Base-by-base conservation (phyloP, 805 yeast genomes). In the Jamesozyma rosinii region DNA sequence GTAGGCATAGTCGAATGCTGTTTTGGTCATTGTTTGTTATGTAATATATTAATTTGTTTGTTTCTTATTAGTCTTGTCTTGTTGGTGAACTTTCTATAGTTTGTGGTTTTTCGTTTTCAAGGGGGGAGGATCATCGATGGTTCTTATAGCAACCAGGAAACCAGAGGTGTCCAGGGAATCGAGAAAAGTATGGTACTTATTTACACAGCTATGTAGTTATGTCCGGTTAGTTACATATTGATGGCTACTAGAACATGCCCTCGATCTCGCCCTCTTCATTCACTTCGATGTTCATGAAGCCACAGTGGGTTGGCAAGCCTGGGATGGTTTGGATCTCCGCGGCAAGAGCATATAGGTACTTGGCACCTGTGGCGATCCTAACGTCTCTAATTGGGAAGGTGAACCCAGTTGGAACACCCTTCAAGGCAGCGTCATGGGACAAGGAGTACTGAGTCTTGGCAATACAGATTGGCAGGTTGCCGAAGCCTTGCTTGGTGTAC, bases 321-420 rank as follows among this genome's bases (percentile, higher is more conserved):
- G 98, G 98, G 55, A 90, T 89, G 22, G 98, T 90, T 81, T 83
- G 88, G 57, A 90, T 90, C 66, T 90, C 95, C 44, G 95, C 97
- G 15, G 97, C 97, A 55, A 90, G 74, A 1, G 97, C 97, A 60
- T 90, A 92, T 61, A 90, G 73, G 67, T 90, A 90, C 9, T 97
- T 97, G 38, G 97, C 97, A 66, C 98, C 98, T 44, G 86, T 85
- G 31, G 95, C 83, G 34, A 90, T 89, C 66, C 95, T 82, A 50
- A 90, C 85, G 55, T 90, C 98, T 64, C 95, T 77, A 55, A 90
- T 87, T 40, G 98, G 97, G 63, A 90, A 84, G 15, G 79, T 83
- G 71, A 89, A 90, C 8, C 95, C 96, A 18, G 83, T 77, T 51
- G 98, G 98, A 35, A 87, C 96, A 61, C 96, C 96, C 70, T 89